Base-by-base conservation (phyloP, 108 stramenopile species). In the Fistulifera solaris region DNA sequence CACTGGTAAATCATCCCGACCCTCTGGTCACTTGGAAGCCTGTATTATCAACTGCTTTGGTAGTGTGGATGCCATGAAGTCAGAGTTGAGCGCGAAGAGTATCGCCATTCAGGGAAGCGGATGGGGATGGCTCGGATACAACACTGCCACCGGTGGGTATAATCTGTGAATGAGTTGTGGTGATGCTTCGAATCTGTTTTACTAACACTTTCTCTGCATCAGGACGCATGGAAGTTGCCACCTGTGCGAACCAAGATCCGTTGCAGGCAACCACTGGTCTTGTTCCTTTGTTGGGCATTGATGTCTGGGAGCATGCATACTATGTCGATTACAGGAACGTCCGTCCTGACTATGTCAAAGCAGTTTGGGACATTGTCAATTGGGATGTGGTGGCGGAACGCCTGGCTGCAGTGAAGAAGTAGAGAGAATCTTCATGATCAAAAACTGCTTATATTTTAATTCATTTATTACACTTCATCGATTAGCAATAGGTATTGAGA, bases 61-160 rank as follows among this genome's bases (percentile, higher is more conserved):
- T 43, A 57, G 65, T 42, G 52, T 94, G 28, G 96, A 96, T 2
- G 72, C 22, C 15, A 79, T 96, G 68, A 89, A 93, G 59, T 72
- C 66, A 40, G 70, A 89, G 43, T 19, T 93, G 64, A 68, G 67
- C 43, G 86, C 87, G 27, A 56, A 65, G 52, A 81, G 89, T 15
- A 75, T 97, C 62, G 97, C 81, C 38, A 85, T 99, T 45, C 97
- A 98, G 70, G 98, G 98, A 46, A 85, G 81, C 48, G 98, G 98
- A 69, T 99, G 98, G 98, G 96, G 96, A 44, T 99, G 98, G 98
- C 82, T 99, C 27, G 98, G 91, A 7, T 95, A 80, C 59, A 80
- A 98, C 44, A 31, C 14, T 14, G 1, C 58, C 4, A 35, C 58
- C 13, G 31, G 31, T 35, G 31, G 6, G 31, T 35, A 35, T 35